These are phyloP conservation scores for Canna indica DNA, from an alignment of 176 grass and related monocot genomes.

Conservation along the genomic window DNA sequence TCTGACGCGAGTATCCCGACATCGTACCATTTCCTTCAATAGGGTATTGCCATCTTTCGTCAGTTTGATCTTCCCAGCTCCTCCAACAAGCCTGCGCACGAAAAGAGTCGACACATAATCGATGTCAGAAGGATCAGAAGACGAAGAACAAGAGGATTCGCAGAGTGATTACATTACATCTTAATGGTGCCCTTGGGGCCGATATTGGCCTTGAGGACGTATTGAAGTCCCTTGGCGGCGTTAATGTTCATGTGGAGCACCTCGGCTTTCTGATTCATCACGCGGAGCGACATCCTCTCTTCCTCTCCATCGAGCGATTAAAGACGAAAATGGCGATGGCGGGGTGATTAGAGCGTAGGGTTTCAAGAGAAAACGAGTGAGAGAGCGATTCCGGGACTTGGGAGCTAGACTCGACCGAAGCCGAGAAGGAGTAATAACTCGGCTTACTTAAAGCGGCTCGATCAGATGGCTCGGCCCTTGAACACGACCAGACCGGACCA, in stretches of 20 bases:
- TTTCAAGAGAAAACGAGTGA: too few relatives aligned
- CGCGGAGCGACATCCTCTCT: constrained; percentile 56
- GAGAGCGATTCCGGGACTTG: too few relatives aligned
- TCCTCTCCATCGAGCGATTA: background rate
- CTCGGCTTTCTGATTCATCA: constrained; percentile 93
- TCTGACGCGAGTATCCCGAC: too few relatives aligned
- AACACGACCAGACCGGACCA: too few relatives aligned
- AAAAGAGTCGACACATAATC: background rate
- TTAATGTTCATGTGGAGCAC: constrained; percentile 98
- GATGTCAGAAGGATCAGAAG: background rate
- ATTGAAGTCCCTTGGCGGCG: constrained; percentile 87
- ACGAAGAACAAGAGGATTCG: background rate
- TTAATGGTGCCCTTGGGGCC: constrained; percentile 95
- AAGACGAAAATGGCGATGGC: too few relatives aligned
- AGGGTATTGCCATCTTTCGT: constrained; percentile 98
- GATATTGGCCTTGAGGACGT: constrained; percentile 95
- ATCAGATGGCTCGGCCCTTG: too few relatives aligned
- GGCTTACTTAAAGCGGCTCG: too few relatives aligned
- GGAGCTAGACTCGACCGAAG: too few relatives aligned
- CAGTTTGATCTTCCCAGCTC: constrained; percentile 91
- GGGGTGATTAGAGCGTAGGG: too few relatives aligned
- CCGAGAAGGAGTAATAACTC: too few relatives aligned
- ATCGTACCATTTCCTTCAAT: constrained; percentile 84
- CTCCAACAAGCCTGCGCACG: constrained; percentile 68
- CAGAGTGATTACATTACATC: constrained; percentile 50